Conservation (phyloP, 805 yeast species). For the Kuraishia borneana region DNA sequence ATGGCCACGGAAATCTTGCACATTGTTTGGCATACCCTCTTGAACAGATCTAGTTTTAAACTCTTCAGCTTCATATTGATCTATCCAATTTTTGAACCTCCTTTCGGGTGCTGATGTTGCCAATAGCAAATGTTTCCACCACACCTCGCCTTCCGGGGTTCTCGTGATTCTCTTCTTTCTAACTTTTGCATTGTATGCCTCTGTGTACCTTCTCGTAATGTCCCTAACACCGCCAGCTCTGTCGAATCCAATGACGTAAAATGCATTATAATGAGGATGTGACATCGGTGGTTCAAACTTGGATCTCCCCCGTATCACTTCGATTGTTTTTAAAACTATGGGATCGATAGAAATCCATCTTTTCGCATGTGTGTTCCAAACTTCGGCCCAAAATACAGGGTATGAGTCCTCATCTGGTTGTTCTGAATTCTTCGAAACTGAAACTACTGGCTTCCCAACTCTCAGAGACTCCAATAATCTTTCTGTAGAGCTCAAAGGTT, state of each 20-base stretch:
- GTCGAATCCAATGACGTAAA: slow-evolving; percentile 75
- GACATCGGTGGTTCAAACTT: slow-evolving; percentile 64
- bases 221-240: slow-evolving; percentile 56
- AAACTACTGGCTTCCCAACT: slow-evolving; percentile 10
- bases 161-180: slow-evolving; percentile 62
- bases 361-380: slow-evolving; percentile 66
- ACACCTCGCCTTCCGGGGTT: slow-evolving; percentile 39
- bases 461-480: slow-evolving; percentile 14
- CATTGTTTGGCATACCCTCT: slow-evolving; percentile 83
- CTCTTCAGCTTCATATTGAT: slow-evolving; percentile 48
- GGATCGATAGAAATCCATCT: slow-evolving; percentile 89
- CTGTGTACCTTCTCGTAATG: slow-evolving; percentile 76
- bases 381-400: slow-evolving; percentile 91
- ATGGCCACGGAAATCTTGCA: slow-evolving; percentile 77
- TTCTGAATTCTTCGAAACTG: slow-evolving; percentile 6
- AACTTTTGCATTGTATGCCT: slow-evolving; percentile 59
- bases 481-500: slow-evolving; percentile 14
- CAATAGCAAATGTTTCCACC: slow-evolving; percentile 45
- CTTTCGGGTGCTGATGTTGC: slow-evolving; percentile 17
- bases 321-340: slow-evolving; percentile 48
- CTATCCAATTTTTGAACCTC: slow-evolving; percentile 20
- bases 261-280: slow-evolving; percentile 45
- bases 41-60: slow-evolving; percentile 47
- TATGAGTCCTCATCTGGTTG: slow-evolving; percentile 14
- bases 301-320: slow-evolving; percentile 28